Percentiles rank a stretch among this genome's conserved stretches.
phyloP scores from a whole-genome alignment of 768 basidiomycete genomes.

The Macrocybe gigantea region DNA sequence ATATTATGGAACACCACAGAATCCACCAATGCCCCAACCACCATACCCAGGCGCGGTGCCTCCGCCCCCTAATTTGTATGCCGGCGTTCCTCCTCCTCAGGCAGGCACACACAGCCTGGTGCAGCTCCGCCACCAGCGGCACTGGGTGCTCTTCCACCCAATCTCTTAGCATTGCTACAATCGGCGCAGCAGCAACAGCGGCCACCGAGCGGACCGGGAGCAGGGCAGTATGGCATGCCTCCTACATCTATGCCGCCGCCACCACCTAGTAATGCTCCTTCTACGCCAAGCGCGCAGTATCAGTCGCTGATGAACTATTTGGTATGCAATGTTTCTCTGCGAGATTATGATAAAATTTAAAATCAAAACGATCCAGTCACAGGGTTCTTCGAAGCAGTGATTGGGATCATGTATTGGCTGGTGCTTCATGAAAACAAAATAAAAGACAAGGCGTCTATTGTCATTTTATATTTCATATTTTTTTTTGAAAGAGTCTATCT shows the following conservation, averaged over 20 bases:
- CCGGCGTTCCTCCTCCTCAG: slow-evolving; percentile 17
- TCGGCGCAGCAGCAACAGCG: slow-evolving; percentile 44
- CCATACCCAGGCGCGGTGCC: slow-evolving; percentile 28
- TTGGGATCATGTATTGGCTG: no score
- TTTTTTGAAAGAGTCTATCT: no score
- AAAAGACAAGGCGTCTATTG: no score
- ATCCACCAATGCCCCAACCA: slow-evolving; percentile 12
- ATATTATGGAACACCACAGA: slow-evolving; percentile 17
- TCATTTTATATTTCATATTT: no score
- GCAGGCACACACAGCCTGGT: slow-evolving; percentile 18
- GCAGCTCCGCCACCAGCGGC: slow-evolving; percentile 30
- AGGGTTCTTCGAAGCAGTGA: no score
- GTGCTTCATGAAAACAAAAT: no score
- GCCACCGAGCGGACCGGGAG: slow-evolving; percentile 25
- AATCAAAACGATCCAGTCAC: no score
- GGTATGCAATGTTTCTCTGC: slow-evolving; percentile 21
- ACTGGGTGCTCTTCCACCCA: slow-evolving; percentile 53
- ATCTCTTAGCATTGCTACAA: slow-evolving; percentile 63
- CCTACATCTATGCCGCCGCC: slow-evolving; percentile 37
- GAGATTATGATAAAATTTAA: no score
- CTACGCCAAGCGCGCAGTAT: slow-evolving; percentile 42
- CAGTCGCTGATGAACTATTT: slow-evolving; percentile 69
- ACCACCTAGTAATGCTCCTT: slow-evolving; percentile 26
- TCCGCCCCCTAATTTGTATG: slow-evolving; percentile 25
- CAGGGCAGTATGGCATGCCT: slow-evolving; percentile 28